Evolutionary conservation across 1,284 basidiomycete genomes (phyloP).

Genomic region (Calocybe gambosa): DNA sequence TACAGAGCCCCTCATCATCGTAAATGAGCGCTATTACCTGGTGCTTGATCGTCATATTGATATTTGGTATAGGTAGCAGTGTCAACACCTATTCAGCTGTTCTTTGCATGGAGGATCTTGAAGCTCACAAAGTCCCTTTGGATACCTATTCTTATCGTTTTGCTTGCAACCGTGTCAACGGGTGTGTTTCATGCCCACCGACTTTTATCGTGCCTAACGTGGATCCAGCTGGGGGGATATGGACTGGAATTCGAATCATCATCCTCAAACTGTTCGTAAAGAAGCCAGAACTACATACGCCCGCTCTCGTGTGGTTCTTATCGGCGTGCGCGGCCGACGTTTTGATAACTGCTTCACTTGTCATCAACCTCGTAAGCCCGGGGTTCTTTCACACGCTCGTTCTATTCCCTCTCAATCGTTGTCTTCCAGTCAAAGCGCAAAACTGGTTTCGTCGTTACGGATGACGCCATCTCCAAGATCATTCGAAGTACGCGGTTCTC

Average conservation of each 20-base stretch:
- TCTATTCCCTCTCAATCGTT: conserved; percentile 1
- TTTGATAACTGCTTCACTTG: conserved; percentile 39
- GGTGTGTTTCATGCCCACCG: conserved; percentile 22
- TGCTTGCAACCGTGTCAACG: conserved; percentile 33
- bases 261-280: conserved; percentile 31
- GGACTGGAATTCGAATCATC: conserved; percentile 31
- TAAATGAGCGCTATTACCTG: conserved; percentile 1
- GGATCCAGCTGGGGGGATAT: conserved; percentile 37
- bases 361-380: conserved; percentile 34
- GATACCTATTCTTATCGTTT: conserved; percentile 29
- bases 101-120: conserved; percentile 46
- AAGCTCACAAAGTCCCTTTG: conserved; percentile 35
- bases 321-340: conserved; percentile 39
- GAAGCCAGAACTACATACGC: conserved; percentile 36
- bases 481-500: conserved; percentile 36
- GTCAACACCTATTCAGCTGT: conserved; percentile 46
- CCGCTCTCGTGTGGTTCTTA: conserved; percentile 43
- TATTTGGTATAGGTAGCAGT: conserved; percentile 8
- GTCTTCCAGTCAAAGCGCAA: conserved; percentile 33
- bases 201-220: background rate
- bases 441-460: conserved; percentile 37
- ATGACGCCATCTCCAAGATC: conserved; percentile 39
- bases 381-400: background rate
- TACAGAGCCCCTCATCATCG: conserved; percentile 22
- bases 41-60: background rate